These are phyloP conservation scores for Echites panduratus DNA, from an alignment of 257 asterid genomes.

Conservation along the genomic window DNA sequence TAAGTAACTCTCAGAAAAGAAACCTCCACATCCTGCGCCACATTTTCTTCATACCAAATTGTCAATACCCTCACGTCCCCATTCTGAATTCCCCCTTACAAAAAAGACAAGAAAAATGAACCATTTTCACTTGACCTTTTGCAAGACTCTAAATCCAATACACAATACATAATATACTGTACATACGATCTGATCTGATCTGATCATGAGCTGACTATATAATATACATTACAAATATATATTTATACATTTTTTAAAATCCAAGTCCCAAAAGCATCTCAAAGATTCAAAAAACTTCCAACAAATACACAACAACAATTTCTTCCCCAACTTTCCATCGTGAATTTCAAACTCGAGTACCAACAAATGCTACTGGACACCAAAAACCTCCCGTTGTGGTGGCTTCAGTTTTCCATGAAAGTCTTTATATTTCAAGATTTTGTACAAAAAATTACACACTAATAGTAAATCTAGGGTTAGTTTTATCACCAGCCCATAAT, in stretches of 20 bases:
- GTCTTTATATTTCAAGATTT: constrained; percentile 32
- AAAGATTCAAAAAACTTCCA: constrained; percentile 46
- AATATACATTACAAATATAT: too few species aligned
- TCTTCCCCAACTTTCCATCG: constrained; percentile 9
- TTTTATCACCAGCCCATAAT: too few species aligned
- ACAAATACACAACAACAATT: constrained; percentile 26
- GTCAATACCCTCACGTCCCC: constrained; percentile 54
- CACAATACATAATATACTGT: not conserved
- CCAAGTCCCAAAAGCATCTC: constrained; percentile 31
- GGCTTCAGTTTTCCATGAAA: constrained; percentile 29
- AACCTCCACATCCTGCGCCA: constrained; percentile 52
- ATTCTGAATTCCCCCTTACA: constrained; percentile 23
- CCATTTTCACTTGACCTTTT: constrained; percentile 19
- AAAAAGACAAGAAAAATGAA: constrained; percentile 26
- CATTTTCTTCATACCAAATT: constrained; percentile 28
- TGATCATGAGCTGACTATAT: constrained; percentile 25
- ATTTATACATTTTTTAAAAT: not conserved
- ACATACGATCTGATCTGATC: not conserved
- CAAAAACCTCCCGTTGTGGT: not conserved
- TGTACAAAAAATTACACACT: not conserved
- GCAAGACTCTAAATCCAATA: constrained; percentile 1
- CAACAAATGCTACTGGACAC: constrained; percentile 60
- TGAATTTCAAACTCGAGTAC: constrained; percentile 32
- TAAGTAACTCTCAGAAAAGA: constrained; percentile 23
- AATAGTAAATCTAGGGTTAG: too few species aligned